Conservation (phyloP, 441 rosid species). For the Erodium texanum region DNA sequence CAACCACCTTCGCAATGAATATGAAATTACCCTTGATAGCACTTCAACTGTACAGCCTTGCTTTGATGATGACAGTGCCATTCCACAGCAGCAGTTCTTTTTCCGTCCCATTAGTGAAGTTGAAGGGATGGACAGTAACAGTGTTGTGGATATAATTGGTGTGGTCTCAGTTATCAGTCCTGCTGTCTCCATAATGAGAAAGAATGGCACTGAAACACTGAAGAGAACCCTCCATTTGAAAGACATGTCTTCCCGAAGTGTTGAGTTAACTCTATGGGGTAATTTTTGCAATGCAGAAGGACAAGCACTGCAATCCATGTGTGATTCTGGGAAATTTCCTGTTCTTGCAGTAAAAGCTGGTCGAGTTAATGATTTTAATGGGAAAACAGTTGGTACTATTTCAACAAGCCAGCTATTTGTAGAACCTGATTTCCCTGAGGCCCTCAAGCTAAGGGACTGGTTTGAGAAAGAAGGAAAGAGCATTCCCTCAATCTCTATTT, state of each 20-base stretch:
- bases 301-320: conserved; percentile 55
- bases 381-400: conserved; percentile 70
- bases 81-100: conserved; percentile 70
- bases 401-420: conserved; percentile 71
- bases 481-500: conserved; percentile 50
- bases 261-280: conserved; percentile 81
- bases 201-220: conserved; percentile 83
- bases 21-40: conserved; percentile 64
- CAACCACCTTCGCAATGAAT: conserved; percentile 74
- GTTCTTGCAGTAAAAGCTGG: conserved; percentile 71
- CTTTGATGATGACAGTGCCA: conserved; percentile 64
- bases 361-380: conserved; percentile 69
- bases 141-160: conserved; percentile 61
- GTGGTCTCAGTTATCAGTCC: conserved; percentile 60
- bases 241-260: conserved; percentile 75
- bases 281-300: conserved; percentile 63
- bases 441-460: conserved; percentile 58
- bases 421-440: conserved; percentile 70
- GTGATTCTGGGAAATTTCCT: conserved; percentile 61
- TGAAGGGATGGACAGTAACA: conserved; percentile 54
- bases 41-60: conserved; percentile 59
- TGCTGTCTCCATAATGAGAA: conserved; percentile 59
- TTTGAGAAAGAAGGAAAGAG: conserved; percentile 62
- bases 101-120: conserved; percentile 58
- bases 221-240: conserved; percentile 62